Evolutionary conservation across 108 stramenopile species (phyloP).

Genomic region (Fragilaria crotonensis): DNA sequence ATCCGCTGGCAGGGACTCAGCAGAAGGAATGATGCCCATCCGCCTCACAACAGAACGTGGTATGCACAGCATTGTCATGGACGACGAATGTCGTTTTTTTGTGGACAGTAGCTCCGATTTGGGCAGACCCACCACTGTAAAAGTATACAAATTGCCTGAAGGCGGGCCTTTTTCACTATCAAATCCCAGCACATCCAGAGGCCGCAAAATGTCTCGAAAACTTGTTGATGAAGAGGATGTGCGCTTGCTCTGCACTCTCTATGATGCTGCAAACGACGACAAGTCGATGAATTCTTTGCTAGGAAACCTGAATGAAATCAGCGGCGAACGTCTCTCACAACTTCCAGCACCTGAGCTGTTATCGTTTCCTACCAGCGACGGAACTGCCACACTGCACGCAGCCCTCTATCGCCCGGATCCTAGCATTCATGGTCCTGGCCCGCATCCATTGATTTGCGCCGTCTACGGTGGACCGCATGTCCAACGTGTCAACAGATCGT

Average conservation of each 20-base stretch:
- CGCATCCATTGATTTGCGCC: constrained; percentile 80
- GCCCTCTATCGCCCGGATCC: constrained; percentile 79
- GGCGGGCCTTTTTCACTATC: constrained; percentile 14
- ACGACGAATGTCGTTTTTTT: constrained; percentile 42
- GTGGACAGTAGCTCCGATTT: constrained; percentile 58
- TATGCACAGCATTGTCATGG: constrained; percentile 68
- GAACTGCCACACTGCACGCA: constrained; percentile 55
- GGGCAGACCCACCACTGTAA: constrained; percentile 36
- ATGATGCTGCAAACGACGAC: constrained; percentile 37
- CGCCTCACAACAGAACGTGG: constrained; percentile 43
- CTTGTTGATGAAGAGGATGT: constrained; percentile 1
- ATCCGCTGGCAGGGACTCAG: neutral
- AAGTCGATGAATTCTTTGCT: constrained; percentile 11
- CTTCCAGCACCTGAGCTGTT: constrained; percentile 47
- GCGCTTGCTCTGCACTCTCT: constrained; percentile 24
- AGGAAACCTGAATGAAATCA: neutral
- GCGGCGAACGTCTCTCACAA: constrained; percentile 5
- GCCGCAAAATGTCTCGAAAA: neutral
- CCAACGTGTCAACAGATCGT: constrained; percentile 69
- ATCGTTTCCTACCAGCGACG: constrained; percentile 53
- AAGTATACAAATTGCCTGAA: constrained; percentile 38
- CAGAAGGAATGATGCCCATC: constrained; percentile 20
- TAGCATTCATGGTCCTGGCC: constrained; percentile 60
- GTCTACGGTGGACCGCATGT: constrained; percentile 97
- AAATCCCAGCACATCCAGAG: neutral